A percentile compares a stretch with the other conserved stretches of the same genome.
Conservation (phyloP, 148 eudicot species). For the Dianthus caryophyllus region DNA sequence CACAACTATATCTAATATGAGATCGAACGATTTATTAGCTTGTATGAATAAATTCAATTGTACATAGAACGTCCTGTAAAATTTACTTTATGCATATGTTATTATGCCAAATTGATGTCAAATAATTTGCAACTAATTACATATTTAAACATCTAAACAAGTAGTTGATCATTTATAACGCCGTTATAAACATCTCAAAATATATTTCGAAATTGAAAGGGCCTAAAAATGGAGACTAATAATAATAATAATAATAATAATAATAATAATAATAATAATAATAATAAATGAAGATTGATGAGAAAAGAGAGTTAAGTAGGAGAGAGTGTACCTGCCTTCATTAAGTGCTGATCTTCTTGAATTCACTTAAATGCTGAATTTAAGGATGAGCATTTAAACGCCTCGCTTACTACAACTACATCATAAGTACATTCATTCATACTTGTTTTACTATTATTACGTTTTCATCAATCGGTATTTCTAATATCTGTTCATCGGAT, state of each 20-base stretch:
- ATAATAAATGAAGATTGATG: slow-evolving; percentile 25
- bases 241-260: not conserved
- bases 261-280: slow-evolving; percentile 14
- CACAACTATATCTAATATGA: too few species aligned
- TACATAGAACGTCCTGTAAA: too few species aligned
- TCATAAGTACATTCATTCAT: not conserved
- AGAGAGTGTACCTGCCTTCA: slow-evolving; percentile 50
- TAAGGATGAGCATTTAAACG: slow-evolving; percentile 56
- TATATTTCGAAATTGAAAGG: not conserved
- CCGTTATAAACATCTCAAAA: too few species aligned
- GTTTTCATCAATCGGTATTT: too few species aligned
- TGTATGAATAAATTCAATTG: too few species aligned
- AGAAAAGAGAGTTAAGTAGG: slow-evolving; percentile 8
- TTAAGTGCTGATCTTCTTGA: slow-evolving; percentile 41
- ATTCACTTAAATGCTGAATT: slow-evolving; percentile 61
- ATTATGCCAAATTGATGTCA: too few species aligned
- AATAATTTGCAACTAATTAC: too few species aligned
- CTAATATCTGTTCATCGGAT: too few species aligned
- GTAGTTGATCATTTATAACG: too few species aligned
- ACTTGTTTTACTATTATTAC: not conserved
- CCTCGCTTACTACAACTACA: slow-evolving; percentile 46
- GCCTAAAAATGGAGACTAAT: slow-evolving; percentile 11
- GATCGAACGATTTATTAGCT: too few species aligned
- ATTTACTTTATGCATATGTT: too few species aligned
- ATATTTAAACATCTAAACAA: too few species aligned